Conservation (phyloP, 192 early-diverging fungal genomes). For the Coemansia sp. region DNA sequence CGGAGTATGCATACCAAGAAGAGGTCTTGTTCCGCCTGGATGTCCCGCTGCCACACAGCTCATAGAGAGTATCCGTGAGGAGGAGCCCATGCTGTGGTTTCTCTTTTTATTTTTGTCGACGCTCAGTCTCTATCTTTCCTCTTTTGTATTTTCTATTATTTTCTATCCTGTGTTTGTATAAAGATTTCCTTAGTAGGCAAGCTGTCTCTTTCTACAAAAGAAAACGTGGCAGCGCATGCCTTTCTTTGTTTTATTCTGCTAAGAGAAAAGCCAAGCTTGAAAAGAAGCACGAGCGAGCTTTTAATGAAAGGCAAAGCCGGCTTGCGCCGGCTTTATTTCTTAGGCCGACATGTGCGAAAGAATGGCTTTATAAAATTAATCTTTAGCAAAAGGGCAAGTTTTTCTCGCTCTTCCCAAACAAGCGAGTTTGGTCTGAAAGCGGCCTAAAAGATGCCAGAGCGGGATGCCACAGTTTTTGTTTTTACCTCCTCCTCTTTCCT, state of each 20-base stretch:
- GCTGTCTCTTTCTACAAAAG: not conserved
- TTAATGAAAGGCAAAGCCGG: not conserved
- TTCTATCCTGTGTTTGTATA: not conserved
- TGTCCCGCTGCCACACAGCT: not conserved
- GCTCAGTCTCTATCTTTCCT: not conserved
- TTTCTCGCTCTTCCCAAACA: not conserved
- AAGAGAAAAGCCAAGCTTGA: not conserved
- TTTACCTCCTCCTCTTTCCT: not conserved
- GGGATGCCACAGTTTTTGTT: not conserved
- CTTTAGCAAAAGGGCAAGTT: not conserved
- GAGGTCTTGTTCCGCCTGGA: constrained; percentile 11
- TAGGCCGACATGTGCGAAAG: too few species aligned
- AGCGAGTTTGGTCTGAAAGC: not conserved
- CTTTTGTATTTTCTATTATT: constrained; percentile 7
- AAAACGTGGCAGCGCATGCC: not conserved
- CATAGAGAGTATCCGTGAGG: not conserved
- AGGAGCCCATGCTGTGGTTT: not conserved
- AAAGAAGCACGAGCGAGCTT: not conserved
- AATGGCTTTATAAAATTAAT: not conserved
- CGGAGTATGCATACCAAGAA: constrained; percentile 6
- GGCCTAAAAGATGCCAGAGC: not conserved
- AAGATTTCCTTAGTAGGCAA: not conserved
- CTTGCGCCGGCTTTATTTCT: too few species aligned
- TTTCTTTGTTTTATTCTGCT: not conserved
- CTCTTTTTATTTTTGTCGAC: not conserved